phyloP scores from a whole-genome alignment of 495 filamentous ascomycete genomes.

The Aspergillus panamensis region DNA sequence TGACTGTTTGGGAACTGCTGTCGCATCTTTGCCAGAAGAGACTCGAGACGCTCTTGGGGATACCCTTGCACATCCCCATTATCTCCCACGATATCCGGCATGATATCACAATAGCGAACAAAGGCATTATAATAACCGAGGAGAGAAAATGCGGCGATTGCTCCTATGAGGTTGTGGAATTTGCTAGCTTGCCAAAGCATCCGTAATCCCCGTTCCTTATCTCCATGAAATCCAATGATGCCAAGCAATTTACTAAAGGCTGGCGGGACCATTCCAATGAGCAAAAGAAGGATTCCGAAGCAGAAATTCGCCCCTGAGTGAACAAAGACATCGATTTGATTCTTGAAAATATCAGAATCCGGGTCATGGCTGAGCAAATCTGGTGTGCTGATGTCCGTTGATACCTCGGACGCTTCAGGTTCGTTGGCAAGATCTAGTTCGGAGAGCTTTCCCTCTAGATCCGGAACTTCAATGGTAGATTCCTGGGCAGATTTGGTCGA shows the following conservation, averaged over 20 bases:
- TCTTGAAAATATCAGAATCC: conserved; percentile 55
- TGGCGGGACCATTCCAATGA: conserved; percentile 89
- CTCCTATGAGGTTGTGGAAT: conserved; percentile 85
- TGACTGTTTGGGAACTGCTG: conserved; percentile 73
- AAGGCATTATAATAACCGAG: conserved; percentile 86
- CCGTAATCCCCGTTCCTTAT: conserved; percentile 74
- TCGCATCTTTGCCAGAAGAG: conserved; percentile 71
- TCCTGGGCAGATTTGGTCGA: neutral
- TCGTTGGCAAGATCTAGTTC: conserved; percentile 28
- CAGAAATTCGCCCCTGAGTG: conserved; percentile 85
- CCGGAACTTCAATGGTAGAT: conserved; percentile 15
- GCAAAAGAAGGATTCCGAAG: conserved; percentile 77
- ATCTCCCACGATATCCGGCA: conserved; percentile 54
- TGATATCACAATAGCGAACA: conserved; percentile 81
- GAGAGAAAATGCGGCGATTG: conserved; percentile 76
- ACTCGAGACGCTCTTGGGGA: conserved; percentile 64
- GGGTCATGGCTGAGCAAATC: conserved; percentile 46
- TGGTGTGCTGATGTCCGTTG: conserved; percentile 20
- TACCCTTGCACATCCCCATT: conserved; percentile 61
- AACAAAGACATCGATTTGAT: conserved; percentile 78
- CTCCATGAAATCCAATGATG: conserved; percentile 89
- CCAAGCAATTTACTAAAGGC: conserved; percentile 78
- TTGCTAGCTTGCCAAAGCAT: conserved; percentile 93
- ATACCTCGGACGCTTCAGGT: conserved; percentile 3
- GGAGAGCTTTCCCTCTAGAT: conserved; percentile 32